Percentiles rank a stretch among this genome's conserved stretches.
Conservation (phyloP, 148 eudicot species). For the Camellia japonica region DNA sequence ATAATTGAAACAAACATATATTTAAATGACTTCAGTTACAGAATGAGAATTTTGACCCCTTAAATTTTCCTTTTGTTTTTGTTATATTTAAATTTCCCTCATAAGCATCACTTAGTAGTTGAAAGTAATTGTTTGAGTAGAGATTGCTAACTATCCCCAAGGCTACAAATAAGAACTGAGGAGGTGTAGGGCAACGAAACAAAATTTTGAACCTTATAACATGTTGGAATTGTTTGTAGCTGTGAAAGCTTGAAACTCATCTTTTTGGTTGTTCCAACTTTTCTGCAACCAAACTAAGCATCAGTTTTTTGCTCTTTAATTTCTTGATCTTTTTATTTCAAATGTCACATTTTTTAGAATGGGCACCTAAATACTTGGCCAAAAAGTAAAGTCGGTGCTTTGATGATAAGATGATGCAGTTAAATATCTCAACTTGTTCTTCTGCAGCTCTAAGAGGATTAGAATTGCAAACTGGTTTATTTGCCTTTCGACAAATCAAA, state of each 20-base stretch:
- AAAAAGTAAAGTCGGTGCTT: neutral
- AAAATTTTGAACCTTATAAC: neutral
- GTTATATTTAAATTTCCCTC: neutral
- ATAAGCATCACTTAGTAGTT: neutral
- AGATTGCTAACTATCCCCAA: neutral
- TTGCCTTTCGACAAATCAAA: conserved; percentile 54
- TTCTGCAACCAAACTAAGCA: neutral
- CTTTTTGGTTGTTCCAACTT: neutral
- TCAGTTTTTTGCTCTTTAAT: neutral
- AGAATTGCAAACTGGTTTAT: conserved; percentile 56
- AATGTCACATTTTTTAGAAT: neutral
- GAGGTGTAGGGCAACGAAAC: neutral
- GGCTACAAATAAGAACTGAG: neutral
- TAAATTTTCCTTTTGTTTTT: neutral
- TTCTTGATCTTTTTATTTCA: neutral
- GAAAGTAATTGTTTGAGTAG: neutral
- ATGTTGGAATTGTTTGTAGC: neutral
- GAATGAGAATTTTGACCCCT: neutral
- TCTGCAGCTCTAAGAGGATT: conserved; percentile 51
- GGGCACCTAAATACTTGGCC: neutral
- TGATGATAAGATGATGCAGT: neutral
- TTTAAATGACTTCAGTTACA: too few species aligned
- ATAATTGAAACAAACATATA: neutral
- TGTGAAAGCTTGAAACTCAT: neutral
- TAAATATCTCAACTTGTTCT: neutral